phyloP scores from a whole-genome alignment of 495 filamentous ascomycete species.

The Xylaria nigripes region DNA sequence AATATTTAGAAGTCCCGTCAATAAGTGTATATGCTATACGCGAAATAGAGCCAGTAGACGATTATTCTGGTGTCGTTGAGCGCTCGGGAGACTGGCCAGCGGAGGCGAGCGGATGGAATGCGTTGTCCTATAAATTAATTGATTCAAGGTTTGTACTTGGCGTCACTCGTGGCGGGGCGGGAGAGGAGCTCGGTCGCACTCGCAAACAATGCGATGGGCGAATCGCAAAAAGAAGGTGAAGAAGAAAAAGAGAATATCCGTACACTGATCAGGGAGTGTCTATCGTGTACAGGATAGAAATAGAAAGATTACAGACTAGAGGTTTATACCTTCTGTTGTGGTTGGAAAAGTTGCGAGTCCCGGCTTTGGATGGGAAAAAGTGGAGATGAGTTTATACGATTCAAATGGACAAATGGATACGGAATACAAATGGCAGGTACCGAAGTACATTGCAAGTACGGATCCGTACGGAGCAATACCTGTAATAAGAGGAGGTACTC shows the following conservation, averaged over 20 bases:
- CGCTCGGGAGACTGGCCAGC: constrained; percentile 5
- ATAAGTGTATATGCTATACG: neutral
- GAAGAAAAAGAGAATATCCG: constrained; percentile 1
- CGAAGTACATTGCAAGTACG: neutral
- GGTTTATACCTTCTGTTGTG: constrained; percentile 19
- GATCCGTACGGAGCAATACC: no score
- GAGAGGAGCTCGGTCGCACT: neutral
- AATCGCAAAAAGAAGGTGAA: constrained; percentile 1
- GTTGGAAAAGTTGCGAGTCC: constrained; percentile 28
- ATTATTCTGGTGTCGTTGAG: constrained; percentile 7
- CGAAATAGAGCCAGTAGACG: constrained; percentile 5
- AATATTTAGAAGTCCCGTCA: constrained; percentile 10
- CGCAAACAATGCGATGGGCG: constrained; percentile 3
- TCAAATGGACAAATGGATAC: neutral
- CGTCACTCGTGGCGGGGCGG: constrained; percentile 6
- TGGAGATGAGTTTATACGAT: constrained; percentile 7
- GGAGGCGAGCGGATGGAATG: constrained; percentile 11
- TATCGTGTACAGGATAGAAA: constrained; percentile 7
- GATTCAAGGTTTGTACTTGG: constrained; percentile 7
- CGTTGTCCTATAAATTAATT: constrained; percentile 2
- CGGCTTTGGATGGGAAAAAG: constrained; percentile 22
- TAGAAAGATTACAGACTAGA: constrained; percentile 15
- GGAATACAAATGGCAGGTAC: neutral
- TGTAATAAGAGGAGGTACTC: no score
- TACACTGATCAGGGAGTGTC: neutral